phyloP scores from a whole-genome alignment of 2,329 filamentous ascomycete genomes.

The Aspergillus unguis region DNA sequence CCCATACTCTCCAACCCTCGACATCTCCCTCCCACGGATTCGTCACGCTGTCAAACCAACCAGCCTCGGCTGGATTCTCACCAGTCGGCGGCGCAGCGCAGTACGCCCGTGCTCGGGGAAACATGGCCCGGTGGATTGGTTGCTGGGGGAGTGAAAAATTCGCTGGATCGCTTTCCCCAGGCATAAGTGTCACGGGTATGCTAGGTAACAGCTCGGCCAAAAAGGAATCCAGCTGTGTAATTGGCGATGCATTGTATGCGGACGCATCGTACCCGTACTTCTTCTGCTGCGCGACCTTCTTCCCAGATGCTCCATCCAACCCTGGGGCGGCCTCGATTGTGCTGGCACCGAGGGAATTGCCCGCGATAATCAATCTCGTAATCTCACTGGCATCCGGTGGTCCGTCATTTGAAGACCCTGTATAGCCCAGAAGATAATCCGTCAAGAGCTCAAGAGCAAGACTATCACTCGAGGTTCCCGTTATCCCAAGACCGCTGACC shows the following conservation, averaged over 20 bases:
- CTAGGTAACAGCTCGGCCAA: conserved; percentile 76
- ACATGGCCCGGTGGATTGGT: conserved; percentile 87
- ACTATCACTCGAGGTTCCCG: conserved; percentile 69
- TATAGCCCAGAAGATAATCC: conserved; percentile 86
- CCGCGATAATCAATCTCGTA: conserved; percentile 82
- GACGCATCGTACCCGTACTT: conserved; percentile 95
- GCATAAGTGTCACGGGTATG: conserved; percentile 83
- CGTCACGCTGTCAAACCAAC: conserved; percentile 84
- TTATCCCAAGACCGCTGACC: conserved; percentile 83
- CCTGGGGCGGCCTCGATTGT: conserved; percentile 29
- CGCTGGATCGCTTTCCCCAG: conserved; percentile 79
- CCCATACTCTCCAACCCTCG: conserved; percentile 83
- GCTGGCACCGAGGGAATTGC: conserved; percentile 69
- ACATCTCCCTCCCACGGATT: conserved; percentile 92
- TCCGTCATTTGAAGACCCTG: conserved; percentile 50
- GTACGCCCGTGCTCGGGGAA: conserved; percentile 71
- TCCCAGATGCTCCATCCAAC: conserved; percentile 18
- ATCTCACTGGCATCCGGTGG: conserved; percentile 52
- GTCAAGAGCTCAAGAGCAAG: conserved; percentile 73
- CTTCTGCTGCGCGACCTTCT: conserved; percentile 57
- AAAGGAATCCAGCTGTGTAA: conserved; percentile 78
- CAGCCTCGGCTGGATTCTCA: conserved; percentile 45
- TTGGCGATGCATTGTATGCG: conserved; percentile 81
- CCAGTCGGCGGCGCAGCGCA: conserved; percentile 38
- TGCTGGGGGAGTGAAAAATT: conserved; percentile 90